A percentile compares a stretch with the other conserved stretches of the same genome.
Evolutionary conservation across 1,284 basidiomycete species (phyloP).

Genomic region (Pholiota adiposa): DNA sequence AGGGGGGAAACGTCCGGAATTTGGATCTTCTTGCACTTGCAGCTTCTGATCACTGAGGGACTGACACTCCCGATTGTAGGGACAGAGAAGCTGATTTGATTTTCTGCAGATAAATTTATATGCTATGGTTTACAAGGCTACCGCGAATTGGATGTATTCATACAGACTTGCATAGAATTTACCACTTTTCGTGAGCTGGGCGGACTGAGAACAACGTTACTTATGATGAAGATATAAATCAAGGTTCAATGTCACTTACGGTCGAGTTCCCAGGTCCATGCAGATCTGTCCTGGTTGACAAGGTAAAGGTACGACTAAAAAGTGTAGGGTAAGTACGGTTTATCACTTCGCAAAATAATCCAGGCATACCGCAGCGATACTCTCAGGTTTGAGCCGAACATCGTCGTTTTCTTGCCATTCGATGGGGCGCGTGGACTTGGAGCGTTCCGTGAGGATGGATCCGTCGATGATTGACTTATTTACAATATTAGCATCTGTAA

Average conservation of each 20-base stretch:
- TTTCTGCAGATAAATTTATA: no score
- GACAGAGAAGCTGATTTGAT: no score
- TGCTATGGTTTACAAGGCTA: no score
- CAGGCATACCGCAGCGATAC: constrained; percentile 62
- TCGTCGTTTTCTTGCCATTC: constrained; percentile 53
- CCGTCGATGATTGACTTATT: constrained; percentile 65
- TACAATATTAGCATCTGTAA: constrained; percentile 13
- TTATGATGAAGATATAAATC: background rate
- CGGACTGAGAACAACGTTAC: constrained; percentile 36
- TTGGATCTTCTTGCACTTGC: no score
- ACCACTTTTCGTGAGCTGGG: constrained; percentile 54
- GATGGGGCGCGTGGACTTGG: constrained; percentile 18
- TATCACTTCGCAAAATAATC: background rate
- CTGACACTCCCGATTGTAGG: no score
- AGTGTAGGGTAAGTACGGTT: background rate
- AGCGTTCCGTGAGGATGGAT: constrained; percentile 22
- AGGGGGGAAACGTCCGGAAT: no score
- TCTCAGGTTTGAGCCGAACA: constrained; percentile 57
- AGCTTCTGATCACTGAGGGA: no score
- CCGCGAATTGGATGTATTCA: background rate
- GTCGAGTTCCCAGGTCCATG: constrained; percentile 76
- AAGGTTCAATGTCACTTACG: constrained; percentile 44
- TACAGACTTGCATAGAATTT: constrained; percentile 8
- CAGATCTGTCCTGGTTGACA: constrained; percentile 61
- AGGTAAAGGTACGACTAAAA: constrained; percentile 56